Percentiles rank a stretch among this genome's conserved stretches.
These are phyloP conservation scores for Trametes polyzona DNA, from an alignment of 1,284 basidiomycete species.

Conservation along the genomic window DNA sequence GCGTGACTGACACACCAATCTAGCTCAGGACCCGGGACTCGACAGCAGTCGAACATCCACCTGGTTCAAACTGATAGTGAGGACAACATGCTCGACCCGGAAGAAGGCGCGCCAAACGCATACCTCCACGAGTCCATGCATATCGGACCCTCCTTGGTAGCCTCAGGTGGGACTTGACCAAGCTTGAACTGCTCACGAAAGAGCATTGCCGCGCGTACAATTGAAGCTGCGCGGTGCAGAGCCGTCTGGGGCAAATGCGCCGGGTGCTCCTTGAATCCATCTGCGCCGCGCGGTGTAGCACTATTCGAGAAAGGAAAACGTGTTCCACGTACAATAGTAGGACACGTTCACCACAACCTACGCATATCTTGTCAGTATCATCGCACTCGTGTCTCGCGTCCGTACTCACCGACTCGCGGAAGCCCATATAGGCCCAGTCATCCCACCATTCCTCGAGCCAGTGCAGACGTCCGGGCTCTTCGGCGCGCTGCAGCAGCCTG, in stretches of 20 bases:
- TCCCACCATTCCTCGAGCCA: constrained; percentile 90
- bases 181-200: constrained; percentile 71
- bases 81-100: no score
- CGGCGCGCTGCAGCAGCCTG: constrained; percentile 53
- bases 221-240: constrained; percentile 73
- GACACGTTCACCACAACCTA: constrained; percentile 83
- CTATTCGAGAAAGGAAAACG: no score
- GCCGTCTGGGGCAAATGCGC: constrained; percentile 58
- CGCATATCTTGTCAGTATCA: neutral
- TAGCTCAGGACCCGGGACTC: constrained; percentile 72
- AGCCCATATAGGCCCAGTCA: constrained; percentile 68
- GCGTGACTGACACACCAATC: constrained; percentile 82
- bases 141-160: constrained; percentile 72
- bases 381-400: neutral
- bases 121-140: constrained; percentile 92
- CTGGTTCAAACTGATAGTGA: constrained; percentile 43
- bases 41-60: constrained; percentile 94
- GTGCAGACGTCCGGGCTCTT: constrained; percentile 50
- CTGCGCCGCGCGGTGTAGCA: constrained; percentile 42
- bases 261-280: constrained; percentile 76
- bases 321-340: constrained; percentile 78
- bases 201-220: constrained; percentile 72
- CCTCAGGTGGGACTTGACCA: constrained; percentile 73
- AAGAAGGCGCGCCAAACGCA: neutral
- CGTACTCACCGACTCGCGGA: constrained; percentile 71